Evolutionary conservation across 1,284 basidiomycete genomes (phyloP).

Genomic region (Neotropicomus parvogracilis): DNA sequence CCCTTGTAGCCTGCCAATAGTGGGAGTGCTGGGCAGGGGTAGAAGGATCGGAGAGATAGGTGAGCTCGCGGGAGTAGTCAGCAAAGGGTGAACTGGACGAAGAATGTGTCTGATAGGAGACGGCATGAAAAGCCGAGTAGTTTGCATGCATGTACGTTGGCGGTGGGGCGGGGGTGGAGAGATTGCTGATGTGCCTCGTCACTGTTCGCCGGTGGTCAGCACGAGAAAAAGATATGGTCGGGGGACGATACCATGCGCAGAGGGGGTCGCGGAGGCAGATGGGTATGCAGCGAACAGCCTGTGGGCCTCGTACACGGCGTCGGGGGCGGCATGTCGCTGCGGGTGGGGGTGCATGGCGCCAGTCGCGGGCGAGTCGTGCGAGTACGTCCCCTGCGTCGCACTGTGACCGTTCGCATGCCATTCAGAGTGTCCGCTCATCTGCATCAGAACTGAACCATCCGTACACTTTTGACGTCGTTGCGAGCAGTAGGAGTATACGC

Average conservation of each 20-base stretch:
- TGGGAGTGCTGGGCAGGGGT: slow-evolving; percentile 29
- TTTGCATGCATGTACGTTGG: slow-evolving; percentile 62
- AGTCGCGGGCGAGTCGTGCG: slow-evolving; percentile 14
- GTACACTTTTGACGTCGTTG: not conserved
- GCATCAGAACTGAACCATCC: slow-evolving; percentile 4
- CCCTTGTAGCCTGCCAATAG: slow-evolving; percentile 32
- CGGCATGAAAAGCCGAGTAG: slow-evolving; percentile 41
- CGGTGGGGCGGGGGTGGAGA: slow-evolving; percentile 52
- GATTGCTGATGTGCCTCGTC: slow-evolving; percentile 56
- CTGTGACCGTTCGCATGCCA: slow-evolving; percentile 27
- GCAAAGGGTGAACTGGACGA: slow-evolving; percentile 32
- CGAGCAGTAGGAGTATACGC: not conserved
- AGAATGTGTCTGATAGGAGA: slow-evolving; percentile 45
- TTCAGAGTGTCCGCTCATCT: slow-evolving; percentile 26
- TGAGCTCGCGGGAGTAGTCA: slow-evolving; percentile 33
- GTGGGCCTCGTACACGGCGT: slow-evolving; percentile 60
- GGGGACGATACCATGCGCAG: slow-evolving; percentile 53
- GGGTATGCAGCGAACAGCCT: slow-evolving; percentile 61
- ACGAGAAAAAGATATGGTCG: slow-evolving; percentile 9
- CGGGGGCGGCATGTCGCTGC: slow-evolving; percentile 23
- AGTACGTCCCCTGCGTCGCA: slow-evolving; percentile 11
- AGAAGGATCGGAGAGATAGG: slow-evolving; percentile 31
- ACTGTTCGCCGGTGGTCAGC: slow-evolving; percentile 40
- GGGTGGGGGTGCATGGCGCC: not conserved
- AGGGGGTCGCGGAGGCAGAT: slow-evolving; percentile 64